phyloP scores from a whole-genome alignment of 2,329 filamentous ascomycete species.

The Aspergillus vadensis region DNA sequence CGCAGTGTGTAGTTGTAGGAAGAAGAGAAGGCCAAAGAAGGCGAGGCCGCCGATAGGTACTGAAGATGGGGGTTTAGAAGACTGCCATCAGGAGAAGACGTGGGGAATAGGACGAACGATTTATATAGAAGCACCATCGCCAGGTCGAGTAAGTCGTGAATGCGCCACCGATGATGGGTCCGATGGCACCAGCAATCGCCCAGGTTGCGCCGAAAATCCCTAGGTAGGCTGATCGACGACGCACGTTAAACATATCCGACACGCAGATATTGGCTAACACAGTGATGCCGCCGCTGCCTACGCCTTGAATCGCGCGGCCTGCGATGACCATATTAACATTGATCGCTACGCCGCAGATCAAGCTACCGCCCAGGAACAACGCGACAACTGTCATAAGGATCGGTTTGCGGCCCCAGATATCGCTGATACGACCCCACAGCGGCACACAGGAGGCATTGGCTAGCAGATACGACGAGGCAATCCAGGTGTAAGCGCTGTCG shows the following conservation, averaged over 20 bases:
- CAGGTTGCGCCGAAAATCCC: conserved; percentile 4
- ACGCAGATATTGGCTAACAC: conserved; percentile 61
- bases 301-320: conserved; percentile 59
- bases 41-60: conserved; percentile 10
- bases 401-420: conserved; percentile 63
- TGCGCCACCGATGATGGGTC: conserved; percentile 24
- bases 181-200: conserved; percentile 53
- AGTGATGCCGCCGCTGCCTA: conserved; percentile 60
- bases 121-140: conserved; percentile 50
- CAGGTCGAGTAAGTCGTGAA: conserved; percentile 57
- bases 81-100: not conserved
- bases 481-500: conserved; percentile 41
- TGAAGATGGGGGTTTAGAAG: not conserved
- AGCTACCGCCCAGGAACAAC: conserved; percentile 59
- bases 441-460: conserved; percentile 42
- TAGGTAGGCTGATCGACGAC: conserved; percentile 22
- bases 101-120: not conserved
- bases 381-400: conserved; percentile 57
- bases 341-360: conserved; percentile 54
- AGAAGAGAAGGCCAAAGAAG: conserved; percentile 4
- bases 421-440: conserved; percentile 43
- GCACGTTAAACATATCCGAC: conserved; percentile 59
- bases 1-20: conserved; percentile 12
- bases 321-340: conserved; percentile 61
- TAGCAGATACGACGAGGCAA: conserved; percentile 40